Evolutionary conservation across 2,329 filamentous ascomycete genomes (phyloP).

Genomic region (Pezicula radicicola): DNA sequence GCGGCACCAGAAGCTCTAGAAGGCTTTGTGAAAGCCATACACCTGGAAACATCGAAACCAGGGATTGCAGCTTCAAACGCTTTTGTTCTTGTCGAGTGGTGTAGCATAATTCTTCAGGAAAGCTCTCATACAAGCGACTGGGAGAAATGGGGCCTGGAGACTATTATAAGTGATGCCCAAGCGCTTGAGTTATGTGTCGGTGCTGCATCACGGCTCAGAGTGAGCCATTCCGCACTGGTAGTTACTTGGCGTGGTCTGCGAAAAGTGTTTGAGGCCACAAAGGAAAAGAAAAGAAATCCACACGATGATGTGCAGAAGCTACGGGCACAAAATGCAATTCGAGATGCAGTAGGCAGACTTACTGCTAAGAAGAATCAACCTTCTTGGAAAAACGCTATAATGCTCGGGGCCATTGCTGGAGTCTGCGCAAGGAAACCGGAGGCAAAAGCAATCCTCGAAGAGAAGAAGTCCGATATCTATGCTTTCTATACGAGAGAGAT

Average conservation of each 20-base stretch:
- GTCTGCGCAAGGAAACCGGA: slow-evolving; percentile 72
- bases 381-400: slow-evolving; percentile 66
- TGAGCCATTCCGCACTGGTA: slow-evolving; percentile 72
- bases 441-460: slow-evolving; percentile 59
- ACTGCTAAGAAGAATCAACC: slow-evolving; percentile 64
- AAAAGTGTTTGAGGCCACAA: slow-evolving; percentile 58
- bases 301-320: slow-evolving; percentile 35
- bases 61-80: slow-evolving; percentile 77
- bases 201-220: slow-evolving; percentile 56
- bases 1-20: slow-evolving; percentile 55
- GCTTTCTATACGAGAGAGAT: slow-evolving; percentile 84
- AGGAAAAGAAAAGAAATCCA: slow-evolving; percentile 47
- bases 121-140: slow-evolving; percentile 60
- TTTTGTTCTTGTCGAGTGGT: slow-evolving; percentile 91
- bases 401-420: slow-evolving; percentile 84
- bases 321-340: slow-evolving; percentile 16
- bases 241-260: slow-evolving; percentile 79
- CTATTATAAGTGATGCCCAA: slow-evolving; percentile 68
- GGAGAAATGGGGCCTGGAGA: slow-evolving; percentile 61
- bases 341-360: slow-evolving; percentile 61
- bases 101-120: slow-evolving; percentile 72
- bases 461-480: slow-evolving; percentile 69
- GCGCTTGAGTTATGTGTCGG: slow-evolving; percentile 76
- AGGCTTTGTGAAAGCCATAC: slow-evolving; percentile 63
- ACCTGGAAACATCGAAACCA: slow-evolving; percentile 70